phyloP scores from a whole-genome alignment of 202 grass and related monocot species.

The Bolboschoenoplectus hybrid region DNA sequence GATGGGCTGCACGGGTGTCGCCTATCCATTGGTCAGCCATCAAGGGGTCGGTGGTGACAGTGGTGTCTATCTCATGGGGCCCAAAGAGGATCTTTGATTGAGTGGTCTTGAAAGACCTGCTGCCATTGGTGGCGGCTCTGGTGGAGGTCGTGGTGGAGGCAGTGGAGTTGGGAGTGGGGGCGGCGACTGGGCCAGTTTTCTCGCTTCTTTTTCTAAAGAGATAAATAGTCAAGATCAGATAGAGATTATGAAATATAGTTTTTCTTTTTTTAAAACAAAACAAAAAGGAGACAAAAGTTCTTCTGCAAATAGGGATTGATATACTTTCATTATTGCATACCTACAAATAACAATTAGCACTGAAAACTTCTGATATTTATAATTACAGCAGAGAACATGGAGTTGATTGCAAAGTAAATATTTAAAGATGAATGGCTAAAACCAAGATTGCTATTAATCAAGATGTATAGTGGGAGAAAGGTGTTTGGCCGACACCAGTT shows the following conservation, averaged over 20 bases:
- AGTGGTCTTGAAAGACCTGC: constrained; percentile 11
- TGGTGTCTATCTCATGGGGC: constrained; percentile 23
- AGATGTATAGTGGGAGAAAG: neutral
- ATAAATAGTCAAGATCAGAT: neutral
- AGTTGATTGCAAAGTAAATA: constrained; percentile 4
- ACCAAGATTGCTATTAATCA: neutral
- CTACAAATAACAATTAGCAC: neutral
- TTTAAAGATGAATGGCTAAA: neutral
- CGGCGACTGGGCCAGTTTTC: neutral
- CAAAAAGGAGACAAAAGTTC: neutral
- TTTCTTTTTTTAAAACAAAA: neutral
- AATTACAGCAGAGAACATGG: neutral
- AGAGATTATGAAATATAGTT: neutral
- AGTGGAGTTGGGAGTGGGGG: constrained; percentile 12
- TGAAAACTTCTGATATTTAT: neutral
- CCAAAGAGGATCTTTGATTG: constrained; percentile 31
- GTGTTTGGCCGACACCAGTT: neutral
- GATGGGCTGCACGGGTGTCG: constrained; percentile 22
- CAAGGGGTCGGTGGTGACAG: constrained; percentile 24
- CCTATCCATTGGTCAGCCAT: constrained; percentile 41
- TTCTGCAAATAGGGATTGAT: neutral
- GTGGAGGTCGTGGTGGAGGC: constrained; percentile 14
- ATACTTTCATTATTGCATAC: neutral
- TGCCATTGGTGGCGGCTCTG: neutral
- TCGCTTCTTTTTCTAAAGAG: constrained; percentile 1